Percentiles rank a stretch among this genome's conserved stretches.
Evolutionary conservation across 2,329 filamentous ascomycete genomes (phyloP).

Genomic region (Hypocreales sp.): DNA sequence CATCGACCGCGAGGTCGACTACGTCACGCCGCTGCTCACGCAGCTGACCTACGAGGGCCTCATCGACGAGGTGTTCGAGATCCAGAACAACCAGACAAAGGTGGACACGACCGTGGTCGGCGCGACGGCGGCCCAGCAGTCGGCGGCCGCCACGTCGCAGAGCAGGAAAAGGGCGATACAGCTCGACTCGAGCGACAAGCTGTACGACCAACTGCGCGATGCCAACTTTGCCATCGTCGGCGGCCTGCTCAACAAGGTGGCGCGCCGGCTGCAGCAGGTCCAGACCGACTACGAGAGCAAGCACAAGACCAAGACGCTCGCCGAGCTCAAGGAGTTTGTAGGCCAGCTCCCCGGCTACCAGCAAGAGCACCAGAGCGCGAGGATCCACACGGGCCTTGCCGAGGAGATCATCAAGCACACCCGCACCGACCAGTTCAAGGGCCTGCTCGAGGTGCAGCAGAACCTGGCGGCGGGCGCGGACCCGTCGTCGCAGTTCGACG

Average conservation of each 20-base stretch:
- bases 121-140: constrained; percentile 47
- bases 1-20: constrained; percentile 89
- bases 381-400: constrained; percentile 78
- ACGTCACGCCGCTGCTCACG: constrained; percentile 79
- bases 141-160: constrained; percentile 39
- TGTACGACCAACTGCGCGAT: constrained; percentile 78
- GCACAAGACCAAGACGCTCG: constrained; percentile 72
- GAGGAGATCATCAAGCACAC: constrained; percentile 95
- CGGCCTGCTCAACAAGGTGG: constrained; percentile 75
- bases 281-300: constrained; percentile 82
- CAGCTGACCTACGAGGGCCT: constrained; percentile 95
- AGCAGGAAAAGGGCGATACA: constrained; percentile 73
- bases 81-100: constrained; percentile 84
- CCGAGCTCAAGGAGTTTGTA: constrained; percentile 91
- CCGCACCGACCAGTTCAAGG: constrained; percentile 74
- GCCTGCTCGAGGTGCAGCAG: constrained; percentile 84
- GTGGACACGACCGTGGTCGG: constrained; percentile 84
- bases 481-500: constrained; percentile 75
- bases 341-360: constrained; percentile 83
- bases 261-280: constrained; percentile 67
- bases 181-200: constrained; percentile 75
- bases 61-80: constrained; percentile 84
- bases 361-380: constrained; percentile 83
- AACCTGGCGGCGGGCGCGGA: constrained; percentile 86
- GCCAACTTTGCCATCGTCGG: constrained; percentile 94